A percentile compares a stretch with the other conserved stretches of the same genome.
Evolutionary conservation across 2,329 filamentous ascomycete genomes (phyloP).

Genomic region (Trichophyton schoenleinii): DNA sequence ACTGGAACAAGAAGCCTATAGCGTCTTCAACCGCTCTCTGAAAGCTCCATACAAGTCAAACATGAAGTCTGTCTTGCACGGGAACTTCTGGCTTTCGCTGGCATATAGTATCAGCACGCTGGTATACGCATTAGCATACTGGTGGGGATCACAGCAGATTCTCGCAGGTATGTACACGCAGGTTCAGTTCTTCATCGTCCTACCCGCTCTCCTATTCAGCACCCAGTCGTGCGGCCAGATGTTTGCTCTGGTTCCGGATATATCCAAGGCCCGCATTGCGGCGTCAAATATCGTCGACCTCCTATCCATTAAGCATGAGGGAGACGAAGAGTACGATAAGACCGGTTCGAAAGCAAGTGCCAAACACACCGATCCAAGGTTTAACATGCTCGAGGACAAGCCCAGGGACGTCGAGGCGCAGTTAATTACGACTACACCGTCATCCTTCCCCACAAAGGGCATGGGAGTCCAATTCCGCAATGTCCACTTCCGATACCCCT

Average conservation of each 20-base stretch:
- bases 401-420: conserved; percentile 19
- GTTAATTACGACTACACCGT: background rate
- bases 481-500: conserved; percentile 54
- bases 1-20: conserved; percentile 33
- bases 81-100: conserved; percentile 26
- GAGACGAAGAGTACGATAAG: conserved; percentile 11
- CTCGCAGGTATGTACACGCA: conserved; percentile 48
- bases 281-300: conserved; percentile 43
- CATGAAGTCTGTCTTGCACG: conserved; percentile 31
- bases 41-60: conserved; percentile 32
- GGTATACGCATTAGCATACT: conserved; percentile 59
- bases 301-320: conserved; percentile 19
- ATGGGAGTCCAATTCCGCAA: conserved; percentile 44
- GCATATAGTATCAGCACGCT: conserved; percentile 40
- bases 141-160: conserved; percentile 59
- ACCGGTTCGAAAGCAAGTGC: conserved; percentile 13
- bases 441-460: conserved; percentile 20
- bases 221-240: conserved; percentile 58
- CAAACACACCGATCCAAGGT: conserved; percentile 8
- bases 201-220: conserved; percentile 53
- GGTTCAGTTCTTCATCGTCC: conserved; percentile 55
- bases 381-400: conserved; percentile 14
- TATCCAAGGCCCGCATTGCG: conserved; percentile 50
- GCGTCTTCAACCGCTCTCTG: conserved; percentile 29
- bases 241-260: conserved; percentile 56